Evolutionary conservation across 2,329 filamentous ascomycete species (phyloP), one percentile per base, ranked within the genome.

Genomic region (Sarocladium kiliense): DNA sequence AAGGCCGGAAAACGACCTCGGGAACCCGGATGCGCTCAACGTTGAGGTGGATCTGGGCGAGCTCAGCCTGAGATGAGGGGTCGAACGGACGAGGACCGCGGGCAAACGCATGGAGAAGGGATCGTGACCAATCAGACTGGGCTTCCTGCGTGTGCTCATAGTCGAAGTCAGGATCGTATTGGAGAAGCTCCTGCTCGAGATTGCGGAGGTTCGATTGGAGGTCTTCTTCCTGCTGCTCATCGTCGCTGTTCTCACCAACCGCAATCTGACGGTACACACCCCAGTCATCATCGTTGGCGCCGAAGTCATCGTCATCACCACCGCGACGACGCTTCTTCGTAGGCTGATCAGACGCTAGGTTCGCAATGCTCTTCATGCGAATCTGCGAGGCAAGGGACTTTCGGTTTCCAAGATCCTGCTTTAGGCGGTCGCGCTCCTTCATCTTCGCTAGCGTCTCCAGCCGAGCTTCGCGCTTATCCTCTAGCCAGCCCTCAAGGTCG

Each of bases 271-370:
- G 87, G 71, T 99, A 99, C 14, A 99, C 91, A 56, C 91, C 91
- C 94, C 94, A 99, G 70, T 99, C 94, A 56, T 95, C 92, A 66
- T 99, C 94, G 69, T 99, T 93, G 51, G 92, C 92, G 56, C 94
- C 94, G 66, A 99, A 99, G 58, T 90, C 91, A 67, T 99, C 94
- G 64, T 99, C 94, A 66, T 97, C 93, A 3, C 87, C 89, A 7
- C 91, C 91, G 18, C 92, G 85, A 14, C 91, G 80, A 56, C 93
- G 84, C 71, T 96, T 95, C 69, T 92, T 91, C 60, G 80, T 77
- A 1, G 93, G 91, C 5, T 84, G 86, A 69, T 99, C 94, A 0
- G 93, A 92, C 2, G 94, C 94, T 1, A 99, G 85, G 66, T 96
- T 97, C 57, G 94, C 94, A 57, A 99, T 91, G 53, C 87, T 93